Evolutionary conservation across 169 alveolate species (phyloP), one percentile per base, ranked within the genome.

Genomic region (Babesia caballi): DNA sequence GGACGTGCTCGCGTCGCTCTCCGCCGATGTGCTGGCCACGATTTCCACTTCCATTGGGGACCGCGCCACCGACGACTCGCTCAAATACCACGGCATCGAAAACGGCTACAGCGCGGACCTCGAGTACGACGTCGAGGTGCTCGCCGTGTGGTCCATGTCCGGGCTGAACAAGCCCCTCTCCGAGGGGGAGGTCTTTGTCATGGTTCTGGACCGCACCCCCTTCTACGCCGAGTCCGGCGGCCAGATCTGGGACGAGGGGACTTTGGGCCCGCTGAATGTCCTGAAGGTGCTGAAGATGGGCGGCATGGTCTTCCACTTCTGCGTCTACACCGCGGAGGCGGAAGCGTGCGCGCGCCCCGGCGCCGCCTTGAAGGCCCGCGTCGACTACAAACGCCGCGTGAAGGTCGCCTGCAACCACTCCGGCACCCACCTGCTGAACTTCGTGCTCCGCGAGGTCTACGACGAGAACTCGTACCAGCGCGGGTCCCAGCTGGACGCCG

Each of bases 381-480:
- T 91, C 25, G 92, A 93, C 77, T 92, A 84, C 82, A 84, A 68
- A 28, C 85, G 97, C 23, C 87, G 98, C n/a, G 86, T 88, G 28
- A 70, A 82, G 56, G 87, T 91, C 23, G 97, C 96, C 33, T 93
- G 94, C 77, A 94, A 95, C 81, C 98, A 95, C 91, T 93, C 97
- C 0, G 96, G 94, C 4, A 94, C 97, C 12, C 98, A 95, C 85
- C 57, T 95, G 51, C 82, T 95, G 54, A 94, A 93, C 76, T 92
- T 78, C 71, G 96, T 94, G 28, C 70, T 95, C 19, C 68, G 97
- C 44, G 85, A 91, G 49, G 88, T 89, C 17, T 36, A 66, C 58
- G 76, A 78, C 15, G 67, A 67, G 21, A 59, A 65, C 27, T 40
- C 75, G 33, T 95, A 93, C 52, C 96, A 91, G 83, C 67, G 85